phyloP scores from a whole-genome alignment of 345 rosid species.

The Clausena lansium region DNA sequence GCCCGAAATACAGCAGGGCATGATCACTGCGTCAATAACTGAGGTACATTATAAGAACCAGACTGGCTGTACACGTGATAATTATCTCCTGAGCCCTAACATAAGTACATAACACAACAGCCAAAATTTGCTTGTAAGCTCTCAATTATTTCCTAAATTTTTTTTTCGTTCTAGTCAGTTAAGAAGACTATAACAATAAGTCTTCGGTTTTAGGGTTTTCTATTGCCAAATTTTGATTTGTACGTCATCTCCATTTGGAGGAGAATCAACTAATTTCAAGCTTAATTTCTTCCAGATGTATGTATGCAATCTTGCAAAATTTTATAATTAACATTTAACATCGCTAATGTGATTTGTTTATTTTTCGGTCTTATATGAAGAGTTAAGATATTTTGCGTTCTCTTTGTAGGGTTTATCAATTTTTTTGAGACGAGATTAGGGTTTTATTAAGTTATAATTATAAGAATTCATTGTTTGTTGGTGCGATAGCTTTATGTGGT shows the following conservation, averaged over 20 bases:
- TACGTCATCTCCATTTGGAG: background rate
- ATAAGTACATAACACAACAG: background rate
- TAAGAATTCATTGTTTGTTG: background rate
- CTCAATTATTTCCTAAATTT: no score
- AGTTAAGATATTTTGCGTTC: no score
- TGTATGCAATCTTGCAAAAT: background rate
- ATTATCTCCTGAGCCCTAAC: conserved; percentile 22
- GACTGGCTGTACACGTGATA: conserved; percentile 14
- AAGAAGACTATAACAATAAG: conserved; percentile 1
- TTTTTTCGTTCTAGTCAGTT: background rate
- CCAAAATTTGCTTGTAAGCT: no score
- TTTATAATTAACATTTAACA: background rate
- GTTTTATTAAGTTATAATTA: background rate
- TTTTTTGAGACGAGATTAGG: background rate
- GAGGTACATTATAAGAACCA: background rate
- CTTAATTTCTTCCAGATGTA: background rate
- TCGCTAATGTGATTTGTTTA: background rate
- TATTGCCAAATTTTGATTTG: background rate
- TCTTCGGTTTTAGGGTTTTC: background rate
- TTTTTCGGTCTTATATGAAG: background rate
- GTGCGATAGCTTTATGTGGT: background rate
- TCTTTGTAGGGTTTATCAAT: background rate
- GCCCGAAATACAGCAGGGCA: no score
- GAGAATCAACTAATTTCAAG: background rate
- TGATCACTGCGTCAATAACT: background rate